A percentile compares a stretch with the other conserved stretches of the same genome.
Conservation (phyloP, 2,329 filamentous ascomycete species). For the Arthrobotrys pseudoclavata region DNA sequence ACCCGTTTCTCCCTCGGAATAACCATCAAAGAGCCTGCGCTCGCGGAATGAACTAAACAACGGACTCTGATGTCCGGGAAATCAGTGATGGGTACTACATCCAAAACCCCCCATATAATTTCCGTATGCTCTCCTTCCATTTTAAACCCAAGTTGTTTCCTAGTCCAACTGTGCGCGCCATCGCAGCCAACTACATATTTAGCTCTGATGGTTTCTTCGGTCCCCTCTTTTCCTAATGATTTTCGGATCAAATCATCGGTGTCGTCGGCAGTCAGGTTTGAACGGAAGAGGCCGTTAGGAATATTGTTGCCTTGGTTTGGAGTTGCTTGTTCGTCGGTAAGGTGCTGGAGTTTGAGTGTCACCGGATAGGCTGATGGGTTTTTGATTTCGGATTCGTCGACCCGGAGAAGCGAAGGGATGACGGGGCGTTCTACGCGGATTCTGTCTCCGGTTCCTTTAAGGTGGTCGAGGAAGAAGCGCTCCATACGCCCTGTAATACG, state of each 20-base stretch:
- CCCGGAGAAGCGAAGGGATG: constrained; percentile 71
- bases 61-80: constrained; percentile 67
- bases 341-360: constrained; percentile 72
- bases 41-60: constrained; percentile 70
- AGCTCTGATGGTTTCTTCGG: constrained; percentile 69
- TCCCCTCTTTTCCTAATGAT: constrained; percentile 64
- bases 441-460: constrained; percentile 70
- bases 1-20: constrained; percentile 76
- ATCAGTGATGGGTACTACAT: constrained; percentile 71
- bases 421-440: constrained; percentile 74
- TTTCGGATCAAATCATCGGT: constrained; percentile 64
- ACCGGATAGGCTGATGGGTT: constrained; percentile 73
- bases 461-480: constrained; percentile 75
- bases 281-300: constrained; percentile 73
- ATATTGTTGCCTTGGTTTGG: constrained; percentile 66
- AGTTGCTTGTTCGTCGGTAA: constrained; percentile 73
- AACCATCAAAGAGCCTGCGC: constrained; percentile 74
- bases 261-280: constrained; percentile 73
- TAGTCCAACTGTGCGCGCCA: constrained; percentile 77
- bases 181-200: constrained; percentile 79
- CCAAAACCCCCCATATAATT: constrained; percentile 70
- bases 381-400: constrained; percentile 71
- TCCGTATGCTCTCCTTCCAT: constrained; percentile 72
- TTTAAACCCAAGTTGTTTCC: constrained; percentile 72
- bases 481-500: constrained; percentile 70